Base-by-base conservation (phyloP, 208 protist species). In the Lotmaria passim region DNA sequence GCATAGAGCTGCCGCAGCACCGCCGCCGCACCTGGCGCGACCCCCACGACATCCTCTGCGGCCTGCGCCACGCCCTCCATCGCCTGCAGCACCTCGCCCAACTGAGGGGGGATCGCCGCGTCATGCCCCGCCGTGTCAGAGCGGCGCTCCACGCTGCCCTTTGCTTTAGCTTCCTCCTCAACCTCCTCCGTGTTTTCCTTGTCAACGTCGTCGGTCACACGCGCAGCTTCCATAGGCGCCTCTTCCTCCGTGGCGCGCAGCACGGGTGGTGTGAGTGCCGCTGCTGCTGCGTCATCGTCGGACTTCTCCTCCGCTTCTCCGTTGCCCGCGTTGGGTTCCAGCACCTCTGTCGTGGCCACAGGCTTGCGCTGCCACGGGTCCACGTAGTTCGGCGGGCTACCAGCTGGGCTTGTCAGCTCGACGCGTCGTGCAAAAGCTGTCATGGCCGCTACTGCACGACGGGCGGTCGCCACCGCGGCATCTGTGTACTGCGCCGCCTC, bases 401-500 rank as follows among this genome's bases (percentile, higher is more conserved):
- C n/a, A n/a, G n/a, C n/a, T n/a, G n/a, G n/a, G n/a, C n/a, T n/a
- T n/a, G n/a, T n/a, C n/a, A n/a, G n/a, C n/a, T n/a, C n/a, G n/a
- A n/a, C n/a, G n/a, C n/a, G n/a, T n/a, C n/a, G n/a, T n/a, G n/a
- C n/a, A n/a, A 11, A 21, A 15, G 1, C 7, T 38, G 4, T 46
- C 63, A 69, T 44, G 5, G n/a, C 30, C 15, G 33, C 41, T 38
- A 69, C 63, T 4, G 41, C 63, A 23, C 51, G 51, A 3, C 66
- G 39, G 8, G 51, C 60, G 46, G 23, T 30, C 50, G 63, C 70
- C 21, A 85, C 74, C 23, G 66, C 68, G 0, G 65, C 71, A 57
- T 85, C 83, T 17, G 34, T 72, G 73, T 80, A 74, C 28, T 38
- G 41, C 24, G 52, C 58, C 1, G 51, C 60, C 14, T 51, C 56